Conservation (phyloP, 345 rosid species). For the Salix koriyanagi region DNA sequence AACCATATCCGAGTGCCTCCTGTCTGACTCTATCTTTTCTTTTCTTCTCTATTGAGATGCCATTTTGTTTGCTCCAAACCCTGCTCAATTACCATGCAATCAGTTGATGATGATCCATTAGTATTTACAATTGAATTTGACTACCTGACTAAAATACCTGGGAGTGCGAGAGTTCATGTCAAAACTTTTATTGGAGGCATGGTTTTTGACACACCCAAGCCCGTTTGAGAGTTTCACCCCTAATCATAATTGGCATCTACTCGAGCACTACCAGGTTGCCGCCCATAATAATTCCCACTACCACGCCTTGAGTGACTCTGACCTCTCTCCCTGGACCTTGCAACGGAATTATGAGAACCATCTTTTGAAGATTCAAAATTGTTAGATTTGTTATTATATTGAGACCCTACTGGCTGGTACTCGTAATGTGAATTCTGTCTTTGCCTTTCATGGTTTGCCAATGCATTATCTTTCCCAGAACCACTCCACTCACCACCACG, state of each 20-base stretch:
- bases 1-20: conserved; percentile 22
- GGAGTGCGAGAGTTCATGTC: conserved; percentile 9
- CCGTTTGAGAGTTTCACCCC: conserved; percentile 23
- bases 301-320: conserved; percentile 56
- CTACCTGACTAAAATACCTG: conserved; percentile 35
- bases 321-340: conserved; percentile 66
- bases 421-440: conserved; percentile 61
- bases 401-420: conserved; percentile 64
- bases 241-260: conserved; percentile 41
- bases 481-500: conserved; percentile 72
- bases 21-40: neutral
- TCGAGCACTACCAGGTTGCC: conserved; percentile 40
- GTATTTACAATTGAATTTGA: conserved; percentile 15
- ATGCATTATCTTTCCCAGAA: conserved; percentile 44
- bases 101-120: conserved; percentile 12
- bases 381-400: conserved; percentile 28
- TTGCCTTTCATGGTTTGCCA: conserved; percentile 59
- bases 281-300: conserved; percentile 45
- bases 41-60: conserved; percentile 1
- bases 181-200: conserved; percentile 4
- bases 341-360: conserved; percentile 41
- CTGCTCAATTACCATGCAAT: conserved; percentile 33
- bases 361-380: conserved; percentile 49
- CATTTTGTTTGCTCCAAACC: conserved; percentile 28
- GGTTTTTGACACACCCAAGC: neutral